Percentiles rank a stretch among this genome's conserved stretches.
phyloP scores from a whole-genome alignment of 148 eudicot genomes.

The Fagopyrum homotropicum region DNA sequence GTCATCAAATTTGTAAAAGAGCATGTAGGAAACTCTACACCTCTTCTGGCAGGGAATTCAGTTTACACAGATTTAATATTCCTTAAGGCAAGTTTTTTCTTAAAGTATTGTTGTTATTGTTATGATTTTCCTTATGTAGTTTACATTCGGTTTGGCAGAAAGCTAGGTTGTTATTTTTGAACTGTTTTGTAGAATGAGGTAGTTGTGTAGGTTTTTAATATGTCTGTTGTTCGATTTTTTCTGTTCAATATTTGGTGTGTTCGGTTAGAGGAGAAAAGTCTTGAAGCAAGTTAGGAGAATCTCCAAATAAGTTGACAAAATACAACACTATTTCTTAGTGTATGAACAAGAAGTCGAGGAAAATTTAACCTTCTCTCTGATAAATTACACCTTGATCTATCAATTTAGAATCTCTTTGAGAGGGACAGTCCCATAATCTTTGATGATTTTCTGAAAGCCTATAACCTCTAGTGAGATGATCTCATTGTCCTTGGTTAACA shows the following conservation, averaged over 20 bases:
- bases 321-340: background rate
- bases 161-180: background rate
- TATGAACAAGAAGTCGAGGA: background rate
- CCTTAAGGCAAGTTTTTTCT: constrained; percentile 43
- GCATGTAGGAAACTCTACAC: constrained; percentile 45
- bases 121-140: background rate
- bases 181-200: background rate
- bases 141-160: background rate
- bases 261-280: background rate
- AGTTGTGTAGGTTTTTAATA: background rate
- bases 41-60: constrained; percentile 82
- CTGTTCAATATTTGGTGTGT: background rate
- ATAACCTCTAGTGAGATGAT: background rate
- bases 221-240: background rate
- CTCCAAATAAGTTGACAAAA: background rate
- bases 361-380: background rate
- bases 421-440: background rate
- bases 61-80: constrained; percentile 60
- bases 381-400: background rate
- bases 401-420: background rate
- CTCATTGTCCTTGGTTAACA: background rate
- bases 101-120: background rate
- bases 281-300: background rate
- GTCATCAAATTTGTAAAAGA: constrained; percentile 70
- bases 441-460: background rate